These are phyloP conservation scores for Pisolithus tinctorius DNA, from an alignment of 768 basidiomycete species.

Conservation along the genomic window DNA sequence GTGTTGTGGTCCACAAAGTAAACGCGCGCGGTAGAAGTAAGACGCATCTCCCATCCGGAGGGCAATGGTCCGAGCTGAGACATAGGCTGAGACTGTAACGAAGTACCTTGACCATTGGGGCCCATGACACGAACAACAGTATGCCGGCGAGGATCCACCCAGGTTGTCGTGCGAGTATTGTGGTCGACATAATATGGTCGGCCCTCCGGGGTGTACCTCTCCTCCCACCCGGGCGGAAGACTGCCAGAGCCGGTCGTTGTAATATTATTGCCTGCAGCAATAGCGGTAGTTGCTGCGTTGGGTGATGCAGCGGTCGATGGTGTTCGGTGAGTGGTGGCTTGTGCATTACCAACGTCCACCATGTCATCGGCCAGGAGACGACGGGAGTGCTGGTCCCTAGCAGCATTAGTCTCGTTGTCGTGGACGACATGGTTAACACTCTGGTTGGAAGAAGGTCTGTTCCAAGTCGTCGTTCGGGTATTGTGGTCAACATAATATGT, in stretches of 20 bases:
- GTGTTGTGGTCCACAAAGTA: slow-evolving; percentile 99
- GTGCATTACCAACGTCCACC: slow-evolving; percentile 58
- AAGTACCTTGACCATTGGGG: slow-evolving; percentile 80
- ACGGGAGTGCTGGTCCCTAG: slow-evolving; percentile 80
- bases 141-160: slow-evolving; percentile 98
- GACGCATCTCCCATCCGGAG: slow-evolving; percentile 99
- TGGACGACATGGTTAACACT: slow-evolving; percentile 65
- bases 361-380: slow-evolving; percentile 81
- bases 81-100: slow-evolving; percentile 90
- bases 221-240: slow-evolving; percentile 97
- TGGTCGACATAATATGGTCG: slow-evolving; percentile 99
- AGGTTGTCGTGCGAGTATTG: slow-evolving; percentile 99
- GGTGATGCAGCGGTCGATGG: slow-evolving; percentile 25
- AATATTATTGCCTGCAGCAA: slow-evolving; percentile 41
- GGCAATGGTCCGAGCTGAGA: slow-evolving; percentile 95
- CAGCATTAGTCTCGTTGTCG: slow-evolving; percentile 75
- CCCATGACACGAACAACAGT: slow-evolving; percentile 96
- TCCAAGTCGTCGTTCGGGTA: slow-evolving; percentile 96
- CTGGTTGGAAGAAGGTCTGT: slow-evolving; percentile 76
- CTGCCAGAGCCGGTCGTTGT: slow-evolving; percentile 79
- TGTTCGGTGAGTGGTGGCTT: slow-evolving; percentile 36
- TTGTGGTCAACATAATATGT: slow-evolving; percentile 99
- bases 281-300: slow-evolving; percentile 37
- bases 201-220: slow-evolving; percentile 96
- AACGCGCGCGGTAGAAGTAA: slow-evolving; percentile 94